Base-by-base conservation (phyloP, 306 rosid genomes). In the Pterocarpus macrocarpus region DNA sequence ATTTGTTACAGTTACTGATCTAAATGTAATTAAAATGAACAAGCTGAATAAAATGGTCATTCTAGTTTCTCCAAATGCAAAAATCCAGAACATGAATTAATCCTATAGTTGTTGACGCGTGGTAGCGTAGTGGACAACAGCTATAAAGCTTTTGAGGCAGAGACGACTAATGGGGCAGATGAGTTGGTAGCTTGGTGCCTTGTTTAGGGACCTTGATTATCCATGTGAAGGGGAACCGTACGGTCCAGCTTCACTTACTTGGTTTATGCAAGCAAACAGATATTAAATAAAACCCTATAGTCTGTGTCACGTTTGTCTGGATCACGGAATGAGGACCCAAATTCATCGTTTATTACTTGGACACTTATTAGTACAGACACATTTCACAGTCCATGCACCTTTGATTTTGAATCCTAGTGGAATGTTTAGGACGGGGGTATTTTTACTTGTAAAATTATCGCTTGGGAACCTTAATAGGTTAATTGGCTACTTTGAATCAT, bases 111-210 rank as follows among this genome's bases (percentile, higher is more conserved):
- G 28, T 53, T 53, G 59, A n/a, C 7, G 59, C 53, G 75, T 57
- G 80, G 39, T 61, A 45, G 0, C 8, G 41, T 64, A 12, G 85
- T 85, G 88, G 81, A 73, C 11, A 53, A 73, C 88, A 85, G 88
- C 88, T 85, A 73, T 61, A 78, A 78, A 82, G 71, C 59, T 69
- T 8, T 44, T 12, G 80, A 45, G 3, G 52, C 57, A 62, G 75
- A 41, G 58, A 81, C 30, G 41, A 50, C 33, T 34, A 65, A 22
- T 47, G 36, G 14, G 34, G 58, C 36, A 17, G 55, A 62, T 64
- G 73, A 62, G 83, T 71, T 78, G 71, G 56, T 50, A n/a, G 5
- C 56, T 50, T 50, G 56, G 61, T 16, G 69, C 3, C 16, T 74
- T 32, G 67, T 74, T 79, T 79, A 39, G 63, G 53, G 73, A 47